These are phyloP conservation scores for Arachis stenosperma DNA, from an alignment of 306 rosid species.

Conservation along the genomic window DNA sequence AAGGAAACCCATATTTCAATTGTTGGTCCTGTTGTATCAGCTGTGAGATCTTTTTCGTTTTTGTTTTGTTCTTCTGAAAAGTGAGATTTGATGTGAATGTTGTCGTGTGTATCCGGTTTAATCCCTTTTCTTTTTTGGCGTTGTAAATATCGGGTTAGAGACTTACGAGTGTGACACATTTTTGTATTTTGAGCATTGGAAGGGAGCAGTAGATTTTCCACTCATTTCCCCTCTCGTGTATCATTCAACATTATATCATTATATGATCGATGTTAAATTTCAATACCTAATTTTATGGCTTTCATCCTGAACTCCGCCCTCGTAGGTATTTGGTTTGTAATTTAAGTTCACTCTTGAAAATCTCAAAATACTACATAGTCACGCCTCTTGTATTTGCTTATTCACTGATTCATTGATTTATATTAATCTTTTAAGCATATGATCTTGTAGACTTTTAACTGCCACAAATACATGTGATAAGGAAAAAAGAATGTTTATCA, in stretches of 20 bases:
- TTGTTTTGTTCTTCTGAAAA: constrained; percentile 24
- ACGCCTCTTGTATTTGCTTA: too few species aligned
- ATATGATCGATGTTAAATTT: not conserved
- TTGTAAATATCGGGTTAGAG: constrained; percentile 43
- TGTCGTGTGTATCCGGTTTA: constrained; percentile 19
- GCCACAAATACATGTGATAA: too few species aligned
- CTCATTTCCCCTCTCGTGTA: constrained; percentile 24
- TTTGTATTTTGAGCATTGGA: constrained; percentile 17
- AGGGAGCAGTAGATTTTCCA: constrained; percentile 26
- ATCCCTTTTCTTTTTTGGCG: not conserved
- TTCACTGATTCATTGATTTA: too few species aligned
- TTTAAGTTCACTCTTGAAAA: too few species aligned
- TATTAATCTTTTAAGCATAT: too few species aligned
- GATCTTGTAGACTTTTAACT: too few species aligned
- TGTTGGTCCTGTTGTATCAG: constrained; percentile 4
- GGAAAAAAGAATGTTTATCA: too few species aligned
- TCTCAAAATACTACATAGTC: too few species aligned
- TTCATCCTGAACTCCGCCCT: too few species aligned
- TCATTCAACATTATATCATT: not conserved
- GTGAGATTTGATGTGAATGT: constrained; percentile 39
- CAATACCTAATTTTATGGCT: too few species aligned
- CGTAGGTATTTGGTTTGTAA: too few species aligned
- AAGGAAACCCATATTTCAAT: constrained; percentile 20
- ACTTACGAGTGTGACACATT: not conserved
- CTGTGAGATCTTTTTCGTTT: not conserved